Evolutionary conservation across 352 stramenopile genomes (phyloP).

Genomic region (Thalassiosira sp.): DNA sequence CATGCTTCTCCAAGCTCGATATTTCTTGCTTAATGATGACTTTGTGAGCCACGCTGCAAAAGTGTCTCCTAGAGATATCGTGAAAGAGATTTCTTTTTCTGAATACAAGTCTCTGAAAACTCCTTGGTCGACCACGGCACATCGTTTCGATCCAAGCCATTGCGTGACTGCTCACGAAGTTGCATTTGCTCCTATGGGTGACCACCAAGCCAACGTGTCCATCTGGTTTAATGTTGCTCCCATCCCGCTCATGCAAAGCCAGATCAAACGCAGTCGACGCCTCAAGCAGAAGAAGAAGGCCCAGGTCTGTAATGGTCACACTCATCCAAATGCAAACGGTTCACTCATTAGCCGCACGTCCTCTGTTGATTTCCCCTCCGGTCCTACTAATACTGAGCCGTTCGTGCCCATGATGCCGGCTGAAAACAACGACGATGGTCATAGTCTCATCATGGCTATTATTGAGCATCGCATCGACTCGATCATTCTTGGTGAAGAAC

Average conservation of each 20-base stretch:
- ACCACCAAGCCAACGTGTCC: constrained; percentile 42
- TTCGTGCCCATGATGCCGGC: constrained; percentile 53
- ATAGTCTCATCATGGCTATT: constrained; percentile 33
- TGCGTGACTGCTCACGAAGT: constrained; percentile 34
- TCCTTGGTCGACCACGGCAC: constrained; percentile 23
- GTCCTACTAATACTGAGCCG: constrained; percentile 23
- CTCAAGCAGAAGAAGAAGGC: constrained; percentile 55
- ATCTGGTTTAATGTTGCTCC: constrained; percentile 47
- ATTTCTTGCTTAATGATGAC: constrained; percentile 28
- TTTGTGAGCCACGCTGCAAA: constrained; percentile 2
- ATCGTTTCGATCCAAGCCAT: constrained; percentile 24
- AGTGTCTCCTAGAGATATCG: constrained; percentile 1
- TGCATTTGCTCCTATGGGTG: constrained; percentile 45
- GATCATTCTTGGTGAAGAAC: constrained; percentile 14
- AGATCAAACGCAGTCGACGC: constrained; percentile 31
- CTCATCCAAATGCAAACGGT: constrained; percentile 38
- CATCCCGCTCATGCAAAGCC: constrained; percentile 38
- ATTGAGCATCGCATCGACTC: constrained; percentile 37
- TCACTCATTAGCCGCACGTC: constrained; percentile 36
- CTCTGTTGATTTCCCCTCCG: constrained; percentile 27
- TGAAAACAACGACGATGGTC: constrained; percentile 22
- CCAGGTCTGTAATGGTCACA: constrained; percentile 37
- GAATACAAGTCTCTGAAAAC: constrained; percentile 33
- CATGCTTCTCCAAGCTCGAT: constrained; percentile 50
- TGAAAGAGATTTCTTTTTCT: constrained; percentile 36